Evolutionary conservation across 108 stramenopile genomes (phyloP), one percentile per base, ranked within the genome.

Genomic region (Nannochloropsis salina): DNA sequence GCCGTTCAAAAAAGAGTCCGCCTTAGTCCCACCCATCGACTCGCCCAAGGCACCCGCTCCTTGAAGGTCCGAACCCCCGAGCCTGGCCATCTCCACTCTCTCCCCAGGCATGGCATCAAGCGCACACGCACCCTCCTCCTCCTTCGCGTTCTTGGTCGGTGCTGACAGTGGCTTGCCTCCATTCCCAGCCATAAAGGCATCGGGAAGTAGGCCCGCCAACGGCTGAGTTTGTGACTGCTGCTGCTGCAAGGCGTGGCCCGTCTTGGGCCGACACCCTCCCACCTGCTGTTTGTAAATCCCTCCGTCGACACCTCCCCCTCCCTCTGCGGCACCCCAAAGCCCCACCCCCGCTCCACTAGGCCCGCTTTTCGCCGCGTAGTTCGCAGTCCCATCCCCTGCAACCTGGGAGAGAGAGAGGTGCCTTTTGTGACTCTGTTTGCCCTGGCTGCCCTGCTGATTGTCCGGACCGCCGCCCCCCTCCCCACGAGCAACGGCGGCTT

Each of bases 371-470:
- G n/a, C 61, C 31, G 31, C 31, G 31, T 31, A 31, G 31, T 74
- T n/a, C 61, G 2, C 61, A n/a, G 20, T 15, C 1, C 47, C 61
- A n/a, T n/a, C 61, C 61, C n/a, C 61, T n/a, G n/a, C 61, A n/a
- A 15, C 61, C n/a, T 74, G 61, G 20, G 61, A 74, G 61, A 74
- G 61, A 74, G 61, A 74, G n/a, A 74, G 61, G n/a, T 74, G 61
- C 8, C 61, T 15, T 74, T 74, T 74, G 61, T 74, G 61, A 74
- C 61, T 74, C 61, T 15, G 61, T 6, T 74, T 74, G 61, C n/a
- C n/a, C 61, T 74, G 61, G 61, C 61, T 74, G 61, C 61, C 6
- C 6, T 74, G 61, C 61, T 74, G 61, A n/a, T 74, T 31, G 31
- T 31, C 31, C 31, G 31, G 0, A 31, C 31, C 31, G 31, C 31